Base-by-base conservation (phyloP, 176 grass and related monocot species). In the Calamus simplicifolius region DNA sequence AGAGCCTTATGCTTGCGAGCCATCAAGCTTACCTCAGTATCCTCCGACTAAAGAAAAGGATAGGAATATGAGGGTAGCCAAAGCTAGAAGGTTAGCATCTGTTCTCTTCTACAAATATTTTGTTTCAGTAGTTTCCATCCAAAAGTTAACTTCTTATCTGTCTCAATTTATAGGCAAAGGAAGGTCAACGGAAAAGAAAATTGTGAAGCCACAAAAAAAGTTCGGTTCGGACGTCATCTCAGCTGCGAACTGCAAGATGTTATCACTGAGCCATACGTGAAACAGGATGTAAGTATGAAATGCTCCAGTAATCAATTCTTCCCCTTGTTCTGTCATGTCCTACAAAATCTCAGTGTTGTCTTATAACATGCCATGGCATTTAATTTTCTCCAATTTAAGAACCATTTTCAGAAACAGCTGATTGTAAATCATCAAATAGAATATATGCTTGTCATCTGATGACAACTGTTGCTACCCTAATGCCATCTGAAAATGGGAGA, bases 1-100 rank as follows among this genome's bases (percentile, higher is more conserved):
- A 58, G 88, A 93, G 70, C 94, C 94, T 50, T 74, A 64, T 83
- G 85, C 94, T 15, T 99, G 94, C 69, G 82, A 89, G 26, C 94
- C 88, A 61, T 93, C 88, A 25, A 79, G 79, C 82, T 82, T 99
- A 58, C 88, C 88, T 0, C 79, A 56, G 25, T 89, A 84, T 74
- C 88, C 94, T 18, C 94, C 88, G 0, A 85, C 81, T 71, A 99
- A 99, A 89, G 94, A 99, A 82, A 86, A 88, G 63, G 94, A 93
- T 18, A 66, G 85, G 38, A 89, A 80, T 64, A 8, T 83, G 57
- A 85, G 79, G 67, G 76, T 89, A 13, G 70, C 83, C 67, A 88
- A 76, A 79, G 64, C 74, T 50, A 83, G 81, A 73, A 89, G 85
- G 94, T 99, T 4, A 53, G 19, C 12, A 4, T 55, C 14, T 19